These are phyloP conservation scores for Ophiostoma tasmaniense DNA, from an alignment of 2,329 filamentous ascomycete genomes.

Conservation along the genomic window DNA sequence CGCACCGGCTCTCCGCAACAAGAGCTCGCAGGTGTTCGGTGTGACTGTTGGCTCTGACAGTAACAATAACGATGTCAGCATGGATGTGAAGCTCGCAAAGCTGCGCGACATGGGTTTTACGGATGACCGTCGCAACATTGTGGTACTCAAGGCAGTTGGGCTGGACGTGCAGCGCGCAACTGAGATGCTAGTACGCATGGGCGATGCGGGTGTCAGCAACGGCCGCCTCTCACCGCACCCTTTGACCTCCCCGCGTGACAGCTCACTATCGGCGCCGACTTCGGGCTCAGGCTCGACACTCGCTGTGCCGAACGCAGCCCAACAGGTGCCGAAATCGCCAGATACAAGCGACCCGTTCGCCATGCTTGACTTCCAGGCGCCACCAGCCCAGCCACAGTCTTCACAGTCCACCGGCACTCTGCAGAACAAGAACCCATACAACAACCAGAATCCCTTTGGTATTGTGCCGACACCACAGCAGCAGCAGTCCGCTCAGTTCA, in stretches of 20 bases:
- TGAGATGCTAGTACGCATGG: constrained; percentile 74
- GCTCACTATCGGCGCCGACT: constrained; percentile 34
- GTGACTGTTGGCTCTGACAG: constrained; percentile 50
- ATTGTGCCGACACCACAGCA: constrained; percentile 28
- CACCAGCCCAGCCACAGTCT: constrained; percentile 49
- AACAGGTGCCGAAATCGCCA: constrained; percentile 21
- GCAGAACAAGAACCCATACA: constrained; percentile 48
- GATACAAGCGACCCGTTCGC: constrained; percentile 54
- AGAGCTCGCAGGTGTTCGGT: constrained; percentile 61
- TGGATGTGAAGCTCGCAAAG: constrained; percentile 67
- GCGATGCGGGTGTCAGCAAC: constrained; percentile 67
- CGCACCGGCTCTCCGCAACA: constrained; percentile 38
- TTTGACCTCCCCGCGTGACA: constrained; percentile 40
- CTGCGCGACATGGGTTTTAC: constrained; percentile 87
- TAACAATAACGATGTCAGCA: constrained; percentile 30
- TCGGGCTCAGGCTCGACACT: constrained; percentile 39
- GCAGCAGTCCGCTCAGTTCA: background rate
- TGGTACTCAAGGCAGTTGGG: constrained; percentile 71
- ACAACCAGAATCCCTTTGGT: constrained; percentile 58
- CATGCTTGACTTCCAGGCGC: constrained; percentile 49
- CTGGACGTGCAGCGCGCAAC: constrained; percentile 81
- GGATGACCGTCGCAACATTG: constrained; percentile 69
- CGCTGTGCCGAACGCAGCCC: constrained; percentile 21
- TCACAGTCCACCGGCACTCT: constrained; percentile 57
- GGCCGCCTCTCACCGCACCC: constrained; percentile 20